These are phyloP conservation scores for Solanum okadae DNA, from an alignment of 257 asterid genomes.

Conservation along the genomic window DNA sequence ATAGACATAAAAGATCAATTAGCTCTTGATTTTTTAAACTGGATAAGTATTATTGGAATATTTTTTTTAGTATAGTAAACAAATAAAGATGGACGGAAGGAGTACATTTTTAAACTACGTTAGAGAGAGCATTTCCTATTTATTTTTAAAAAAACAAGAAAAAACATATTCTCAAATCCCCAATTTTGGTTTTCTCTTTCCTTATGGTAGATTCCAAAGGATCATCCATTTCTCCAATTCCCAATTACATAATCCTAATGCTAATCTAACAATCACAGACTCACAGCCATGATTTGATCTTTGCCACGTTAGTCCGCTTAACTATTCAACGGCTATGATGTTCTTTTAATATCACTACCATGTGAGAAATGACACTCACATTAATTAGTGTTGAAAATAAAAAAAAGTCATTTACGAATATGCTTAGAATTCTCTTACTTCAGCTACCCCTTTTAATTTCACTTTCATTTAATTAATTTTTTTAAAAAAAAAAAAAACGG, in stretches of 20 bases:
- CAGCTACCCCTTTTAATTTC: conserved; percentile 10
- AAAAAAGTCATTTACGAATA: conserved; percentile 39
- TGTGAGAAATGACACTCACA: neutral
- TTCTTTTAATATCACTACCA: neutral
- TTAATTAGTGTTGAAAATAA: neutral
- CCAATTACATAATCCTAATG: neutral
- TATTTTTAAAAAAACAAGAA: neutral
- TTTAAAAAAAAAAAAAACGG: conserved; percentile 16
- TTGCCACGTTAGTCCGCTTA: neutral
- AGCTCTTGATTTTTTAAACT: too few relatives aligned
- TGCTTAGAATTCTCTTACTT: conserved; percentile 51
- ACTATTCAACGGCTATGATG: neutral
- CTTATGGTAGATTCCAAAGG: conserved; percentile 30
- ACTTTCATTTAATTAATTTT: neutral
- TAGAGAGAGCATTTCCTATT: neutral
- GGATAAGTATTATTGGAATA: accelerated
- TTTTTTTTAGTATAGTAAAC: too few relatives aligned
- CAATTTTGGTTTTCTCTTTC: neutral
- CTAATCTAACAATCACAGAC: conserved; percentile 3
- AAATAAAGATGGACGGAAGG: neutral
- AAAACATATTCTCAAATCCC: neutral
- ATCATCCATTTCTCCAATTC: conserved; percentile 23
- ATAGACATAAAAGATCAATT: too few relatives aligned
- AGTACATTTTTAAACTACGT: neutral
- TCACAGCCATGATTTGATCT: neutral